Base-by-base conservation (phyloP, 2,329 filamentous ascomycete species). In the Malbranchea cinnamomea region DNA sequence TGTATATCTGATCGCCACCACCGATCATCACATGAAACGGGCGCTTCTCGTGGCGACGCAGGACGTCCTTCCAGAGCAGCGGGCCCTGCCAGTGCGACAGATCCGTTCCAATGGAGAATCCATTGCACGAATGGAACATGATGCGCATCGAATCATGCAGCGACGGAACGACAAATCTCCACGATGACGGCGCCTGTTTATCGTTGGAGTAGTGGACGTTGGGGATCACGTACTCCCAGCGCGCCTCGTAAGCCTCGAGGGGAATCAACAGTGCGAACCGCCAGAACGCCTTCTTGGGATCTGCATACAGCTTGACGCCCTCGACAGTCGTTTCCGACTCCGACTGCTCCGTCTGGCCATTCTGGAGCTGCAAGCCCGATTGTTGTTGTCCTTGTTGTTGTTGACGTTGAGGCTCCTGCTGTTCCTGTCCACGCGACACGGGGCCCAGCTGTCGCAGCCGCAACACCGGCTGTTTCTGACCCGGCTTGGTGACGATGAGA, bases 1-100 rank as follows among this genome's bases (percentile, higher is more conserved):
- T 75, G 54, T 77, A 77, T 41, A 76, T 74, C 56, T 94, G 87
- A 48, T 95, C 87, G 35, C 87, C 87, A 34, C 87, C 87, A 30
- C 87, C 87, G 38, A 94, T 69, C 75, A 77, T 80, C 40, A 73
- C 67, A 45, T 74, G 69, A 49, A 76, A 73, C 5, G 71, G 70
- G 38, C 61, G 62, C 47, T 66, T 48, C 41, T 61, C 61, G 42
- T 77, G 72, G 34, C 69, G 56, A 26, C 71, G 65, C 33, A 75
- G 46, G 18, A 74, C 72, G 37, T 76, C 71, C 38, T 74, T 70
- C 72, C 72, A 76, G 17, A 77, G 53, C 14, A 63, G 67, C 2
- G 67, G 67, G 2, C 72, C 71, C 20, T 64, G 61, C 70, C 71
- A 76, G 7, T 63, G 64, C 13, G 73, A 63, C 44, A 71, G 62